A percentile compares a stretch with the other conserved stretches of the same genome.
These are phyloP conservation scores for Gossypium laxum DNA, from an alignment of 441 rosid genomes.

Conservation along the genomic window DNA sequence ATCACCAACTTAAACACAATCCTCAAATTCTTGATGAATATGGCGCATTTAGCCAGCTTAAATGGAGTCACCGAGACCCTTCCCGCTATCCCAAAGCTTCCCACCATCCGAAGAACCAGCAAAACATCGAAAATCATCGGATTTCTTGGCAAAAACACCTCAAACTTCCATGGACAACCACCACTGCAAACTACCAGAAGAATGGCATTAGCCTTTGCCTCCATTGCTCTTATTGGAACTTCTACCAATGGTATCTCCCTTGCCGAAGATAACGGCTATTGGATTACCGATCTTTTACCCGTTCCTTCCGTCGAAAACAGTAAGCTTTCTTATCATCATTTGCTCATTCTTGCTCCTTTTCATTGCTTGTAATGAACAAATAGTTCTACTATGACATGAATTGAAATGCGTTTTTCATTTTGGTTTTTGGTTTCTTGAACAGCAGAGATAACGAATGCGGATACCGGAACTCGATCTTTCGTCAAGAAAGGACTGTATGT, in stretches of 20 bases:
- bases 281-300: slow-evolving; percentile 58
- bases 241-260: slow-evolving; percentile 30
- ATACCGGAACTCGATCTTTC: slow-evolving; percentile 68
- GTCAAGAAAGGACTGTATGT: slow-evolving; percentile 54
- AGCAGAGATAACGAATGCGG: slow-evolving; percentile 54
- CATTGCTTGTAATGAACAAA: neutral
- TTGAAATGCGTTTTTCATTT: neutral
- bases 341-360: neutral
- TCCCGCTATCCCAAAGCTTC: slow-evolving; percentile 26
- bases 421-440: neutral
- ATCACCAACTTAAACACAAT: neutral
- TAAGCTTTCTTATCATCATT: slow-evolving; percentile 28
- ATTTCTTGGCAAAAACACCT: slow-evolving; percentile 21
- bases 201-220: slow-evolving; percentile 44
- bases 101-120: slow-evolving; percentile 17
- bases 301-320: slow-evolving; percentile 57
- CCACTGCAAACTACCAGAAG: slow-evolving; percentile 40
- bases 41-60: slow-evolving; percentile 42
- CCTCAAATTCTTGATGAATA: neutral
- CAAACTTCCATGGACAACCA: slow-evolving; percentile 17
- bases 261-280: slow-evolving; percentile 63
- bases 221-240: slow-evolving; percentile 32
- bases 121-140: slow-evolving; percentile 23
- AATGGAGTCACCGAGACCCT: slow-evolving; percentile 29
- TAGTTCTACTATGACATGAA: neutral